Conservation (phyloP, 306 rosid species). For the Glycyrrhiza uralensis region DNA sequence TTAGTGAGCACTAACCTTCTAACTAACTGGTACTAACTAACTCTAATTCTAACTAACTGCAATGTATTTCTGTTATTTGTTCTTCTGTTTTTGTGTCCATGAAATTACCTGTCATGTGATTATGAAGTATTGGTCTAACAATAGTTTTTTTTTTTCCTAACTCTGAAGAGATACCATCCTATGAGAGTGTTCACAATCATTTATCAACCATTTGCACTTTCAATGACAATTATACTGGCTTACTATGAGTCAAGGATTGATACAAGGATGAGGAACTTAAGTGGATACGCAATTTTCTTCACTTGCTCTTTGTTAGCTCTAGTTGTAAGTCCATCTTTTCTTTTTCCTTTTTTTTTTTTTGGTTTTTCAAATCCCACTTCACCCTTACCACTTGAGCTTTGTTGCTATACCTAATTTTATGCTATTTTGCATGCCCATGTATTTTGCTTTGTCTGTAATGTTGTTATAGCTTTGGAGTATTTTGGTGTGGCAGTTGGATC, state of each 20-base stretch:
- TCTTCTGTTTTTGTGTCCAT: background rate
- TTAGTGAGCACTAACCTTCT: too few relatives aligned
- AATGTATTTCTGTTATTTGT: too few relatives aligned
- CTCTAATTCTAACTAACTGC: too few relatives aligned
- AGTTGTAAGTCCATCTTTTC: constrained; percentile 14
- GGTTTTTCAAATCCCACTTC: too few relatives aligned
- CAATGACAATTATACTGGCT: constrained; percentile 40
- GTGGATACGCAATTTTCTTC: constrained; percentile 46
- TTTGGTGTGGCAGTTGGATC: constrained; percentile 54
- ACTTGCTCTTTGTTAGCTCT: background rate
- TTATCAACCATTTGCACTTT: constrained; percentile 68
- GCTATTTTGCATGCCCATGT: background rate
- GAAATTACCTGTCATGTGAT: background rate
- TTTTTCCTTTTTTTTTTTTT: too few relatives aligned
- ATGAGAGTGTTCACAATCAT: constrained; percentile 59
- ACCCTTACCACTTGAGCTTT: too few relatives aligned
- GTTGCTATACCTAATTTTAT: background rate
- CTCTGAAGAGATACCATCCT: constrained; percentile 46
- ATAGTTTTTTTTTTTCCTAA: background rate
- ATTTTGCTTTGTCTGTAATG: background rate
- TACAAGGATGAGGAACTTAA: constrained; percentile 55
- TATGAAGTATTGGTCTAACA: background rate
- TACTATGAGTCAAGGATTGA: constrained; percentile 55
- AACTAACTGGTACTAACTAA: too few relatives aligned
- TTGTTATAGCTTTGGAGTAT: background rate